Base-by-base conservation (phyloP, 768 basidiomycete genomes). In the Lactifluus echinatus region DNA sequence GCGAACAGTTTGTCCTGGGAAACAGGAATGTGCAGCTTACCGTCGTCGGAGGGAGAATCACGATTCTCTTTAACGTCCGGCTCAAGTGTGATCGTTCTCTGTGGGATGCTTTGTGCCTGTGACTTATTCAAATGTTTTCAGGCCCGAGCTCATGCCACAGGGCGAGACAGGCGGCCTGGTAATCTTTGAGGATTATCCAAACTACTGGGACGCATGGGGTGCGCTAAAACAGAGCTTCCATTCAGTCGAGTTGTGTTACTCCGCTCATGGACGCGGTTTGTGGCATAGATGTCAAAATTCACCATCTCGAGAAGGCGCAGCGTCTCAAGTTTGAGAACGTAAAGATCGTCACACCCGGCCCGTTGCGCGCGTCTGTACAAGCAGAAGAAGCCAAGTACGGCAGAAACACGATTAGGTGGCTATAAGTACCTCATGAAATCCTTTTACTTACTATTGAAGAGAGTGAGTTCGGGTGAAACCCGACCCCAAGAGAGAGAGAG, bases 181-280 rank as follows among this genome's bases (percentile, higher is more conserved):
- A n/a, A n/a, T n/a, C n/a, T n/a, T n/a, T n/a, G n/a, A n/a, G n/a
- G n/a, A n/a, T n/a, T n/a, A n/a, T n/a, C n/a, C n/a, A n/a, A n/a
- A 89, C 62, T 89, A 85, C 60, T 90, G 89, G 89, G 89, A 90
- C 72, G 88, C 89, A 7, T 89, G 87, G 88, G 87, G 87, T 88
- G 60, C 65, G 48, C 6, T 23, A 17, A 19, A 6, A 5, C n/a
- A 2, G 17, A 17, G 43, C 37, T 44, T 40, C 47, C 42, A 8
- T 17, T 36, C 48, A n/a, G n/a, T 14, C 8, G 17, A 15, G n/a
- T 3, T 4, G 14, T 15, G 15, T 49, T 15, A 6, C 4, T 33
- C 10, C n/a, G n/a, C 2, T 51, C 23, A 59, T 36, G n/a, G 14
- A 24, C 4, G 6, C 21, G 29, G 17, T 39, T n/a, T 21, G 12